Conservation (phyloP, 116 monocot species). For the Papilionanthe hybrid region DNA sequence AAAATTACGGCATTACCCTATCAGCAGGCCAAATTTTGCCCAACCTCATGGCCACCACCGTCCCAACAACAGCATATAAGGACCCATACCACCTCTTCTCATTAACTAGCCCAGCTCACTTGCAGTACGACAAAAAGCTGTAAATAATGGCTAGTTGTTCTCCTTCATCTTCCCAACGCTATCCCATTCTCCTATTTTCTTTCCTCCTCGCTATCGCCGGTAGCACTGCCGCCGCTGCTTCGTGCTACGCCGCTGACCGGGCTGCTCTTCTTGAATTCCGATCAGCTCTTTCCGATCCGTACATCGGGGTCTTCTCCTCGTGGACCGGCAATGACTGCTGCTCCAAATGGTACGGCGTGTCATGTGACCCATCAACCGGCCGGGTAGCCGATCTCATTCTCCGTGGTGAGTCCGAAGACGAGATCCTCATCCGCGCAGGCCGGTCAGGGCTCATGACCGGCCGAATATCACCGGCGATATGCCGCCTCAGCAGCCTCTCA, state of each 20-base stretch:
- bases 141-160: not conserved
- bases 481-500: slow-evolving; percentile 54
- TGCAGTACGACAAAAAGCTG: not conserved
- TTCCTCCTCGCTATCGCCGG: slow-evolving; percentile 13
- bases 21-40: not conserved
- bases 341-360: slow-evolving; percentile 73
- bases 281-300: slow-evolving; percentile 49
- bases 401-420: slow-evolving; percentile 84
- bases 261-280: slow-evolving; percentile 54
- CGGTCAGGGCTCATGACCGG: slow-evolving; percentile 63
- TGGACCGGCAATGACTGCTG: slow-evolving; percentile 79
- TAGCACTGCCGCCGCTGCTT: slow-evolving; percentile 5
- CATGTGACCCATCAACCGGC: slow-evolving; percentile 66
- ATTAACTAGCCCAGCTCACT: not conserved
- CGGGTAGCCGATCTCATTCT: slow-evolving; percentile 63
- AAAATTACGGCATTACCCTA: not conserved
- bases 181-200: slow-evolving; percentile 19
- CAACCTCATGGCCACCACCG: not conserved
- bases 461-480: slow-evolving; percentile 46
- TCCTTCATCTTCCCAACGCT: not conserved
- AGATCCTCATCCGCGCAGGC: slow-evolving; percentile 37
- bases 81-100: not conserved
- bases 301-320: slow-evolving; percentile 66
- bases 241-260: slow-evolving; percentile 49
- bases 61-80: not conserved